Evolutionary conservation across 2,329 filamentous ascomycete genomes (phyloP).

Genomic region (Alternaria postmessia): DNA sequence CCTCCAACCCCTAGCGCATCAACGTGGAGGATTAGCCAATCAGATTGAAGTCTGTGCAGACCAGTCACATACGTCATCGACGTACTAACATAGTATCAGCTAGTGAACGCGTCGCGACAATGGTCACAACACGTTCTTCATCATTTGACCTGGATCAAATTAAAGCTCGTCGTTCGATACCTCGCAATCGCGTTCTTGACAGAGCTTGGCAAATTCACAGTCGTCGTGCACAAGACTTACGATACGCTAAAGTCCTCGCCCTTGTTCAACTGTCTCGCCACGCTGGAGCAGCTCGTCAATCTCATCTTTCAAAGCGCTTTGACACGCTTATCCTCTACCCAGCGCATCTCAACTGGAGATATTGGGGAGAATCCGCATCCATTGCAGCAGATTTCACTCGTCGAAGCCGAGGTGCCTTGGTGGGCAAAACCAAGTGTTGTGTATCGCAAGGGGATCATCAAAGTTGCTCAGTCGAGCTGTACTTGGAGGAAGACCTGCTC

Average conservation of each 20-base stretch:
- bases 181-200: background rate
- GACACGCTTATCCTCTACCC: background rate
- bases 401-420: background rate
- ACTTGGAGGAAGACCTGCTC: background rate
- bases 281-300: background rate
- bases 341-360: background rate
- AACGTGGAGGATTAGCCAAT: background rate
- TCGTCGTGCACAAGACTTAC: background rate
- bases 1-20: background rate
- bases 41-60: background rate
- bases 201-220: background rate
- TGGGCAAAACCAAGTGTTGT: background rate
- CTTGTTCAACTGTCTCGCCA: background rate
- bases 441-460: background rate
- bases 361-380: background rate
- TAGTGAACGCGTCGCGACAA: background rate
- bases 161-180: background rate
- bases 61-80: slow-evolving; percentile 17
- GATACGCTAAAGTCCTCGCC: background rate
- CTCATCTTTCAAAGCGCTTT: background rate
- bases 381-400: background rate
- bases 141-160: background rate
- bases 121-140: background rate
- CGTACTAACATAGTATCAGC: background rate
- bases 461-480: background rate